Evolutionary conservation across 331 rosid genomes (phyloP), one percentile per base, ranked within the genome.

Genomic region (Prunus yedoensis): DNA sequence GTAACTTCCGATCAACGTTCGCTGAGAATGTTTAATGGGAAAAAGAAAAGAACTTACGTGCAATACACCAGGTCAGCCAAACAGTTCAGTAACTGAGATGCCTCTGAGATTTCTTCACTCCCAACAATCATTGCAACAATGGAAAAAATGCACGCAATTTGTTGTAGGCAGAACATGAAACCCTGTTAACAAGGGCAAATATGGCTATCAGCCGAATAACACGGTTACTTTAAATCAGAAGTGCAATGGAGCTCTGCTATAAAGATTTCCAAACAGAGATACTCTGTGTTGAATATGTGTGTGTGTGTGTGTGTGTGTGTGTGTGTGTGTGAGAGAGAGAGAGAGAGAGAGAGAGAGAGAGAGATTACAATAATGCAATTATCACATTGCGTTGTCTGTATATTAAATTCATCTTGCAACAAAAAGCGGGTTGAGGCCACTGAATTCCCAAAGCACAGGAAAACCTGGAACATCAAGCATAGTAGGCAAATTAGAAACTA

Each of bases 371-470:
- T 95, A 67, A 95, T 95, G 98, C 99, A 95, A 73, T 95, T 95
- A 79, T 95, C 99, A 80, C 99, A 95, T 57, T 89, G 86, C 0
- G 99, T 95, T 53, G 99, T 92, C 80, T 92, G 98, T 77, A 95
- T 95, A 76, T 95, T 92, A 78, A 95, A 95, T 85, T 95, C 97
- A 73, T 95, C 99, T 88, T 95, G 99, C 83, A 95, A 83, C 83
- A 95, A 35, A 80, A 90, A 91, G 78, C 98, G 99, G 47, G 99
- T 92, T 51, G 99, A 95, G 83, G 99, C 99, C 81, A 95, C 99
- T 14, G 99, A 95, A 79, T 95, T 87, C 56, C 93, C 90, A 74
- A 95, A 95, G 86, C 99, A 95, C 80, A 91, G 88, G 67, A 92
- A 82, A 78, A 92, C 99, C 99, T 95, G 90, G 73, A 79, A 72